Conservation (phyloP, 78 protist genomes). For the Protostelium mycophagum region DNA sequence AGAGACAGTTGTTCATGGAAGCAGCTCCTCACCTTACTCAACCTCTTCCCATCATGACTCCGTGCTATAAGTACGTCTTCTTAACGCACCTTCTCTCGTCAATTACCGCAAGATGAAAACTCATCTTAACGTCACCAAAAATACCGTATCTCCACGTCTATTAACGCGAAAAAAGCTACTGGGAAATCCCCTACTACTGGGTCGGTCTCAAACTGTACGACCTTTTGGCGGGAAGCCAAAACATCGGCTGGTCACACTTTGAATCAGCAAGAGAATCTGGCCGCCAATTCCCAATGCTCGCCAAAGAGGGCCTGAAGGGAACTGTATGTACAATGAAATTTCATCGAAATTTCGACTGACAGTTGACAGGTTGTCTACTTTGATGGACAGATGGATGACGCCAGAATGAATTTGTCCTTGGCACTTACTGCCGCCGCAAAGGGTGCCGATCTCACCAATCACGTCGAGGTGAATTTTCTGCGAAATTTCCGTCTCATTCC, state of each 20-base stretch:
- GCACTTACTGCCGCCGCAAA: conserved; percentile 83
- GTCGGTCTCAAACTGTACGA: conserved; percentile 83
- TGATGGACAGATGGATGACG: conserved; percentile 88
- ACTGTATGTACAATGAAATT: not conserved
- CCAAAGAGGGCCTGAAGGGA: conserved; percentile 3
- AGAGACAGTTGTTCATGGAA: conserved; percentile 55
- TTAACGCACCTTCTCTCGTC: not conserved
- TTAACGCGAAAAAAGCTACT: no score
- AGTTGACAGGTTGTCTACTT: conserved; percentile 61
- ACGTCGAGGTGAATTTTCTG: conserved; percentile 55
- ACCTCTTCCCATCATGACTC: conserved; percentile 84
- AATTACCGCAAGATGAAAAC: conserved; percentile 4
- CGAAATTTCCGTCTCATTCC: not conserved
- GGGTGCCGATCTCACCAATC: conserved; percentile 85
- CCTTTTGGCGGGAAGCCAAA: conserved; percentile 55
- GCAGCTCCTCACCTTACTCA: conserved; percentile 85
- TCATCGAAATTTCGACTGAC: no score
- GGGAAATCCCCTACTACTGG: conserved; percentile 65
- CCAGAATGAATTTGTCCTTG: conserved; percentile 77
- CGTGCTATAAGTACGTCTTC: conserved; percentile 54
- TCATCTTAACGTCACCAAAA: no score
- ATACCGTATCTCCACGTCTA: no score
- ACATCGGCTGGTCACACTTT: conserved; percentile 17
- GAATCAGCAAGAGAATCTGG: conserved; percentile 21
- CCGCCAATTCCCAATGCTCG: conserved; percentile 56